Base-by-base conservation (phyloP, 2,329 filamentous ascomycete species). In the Sporothrix pseudoabietina region DNA sequence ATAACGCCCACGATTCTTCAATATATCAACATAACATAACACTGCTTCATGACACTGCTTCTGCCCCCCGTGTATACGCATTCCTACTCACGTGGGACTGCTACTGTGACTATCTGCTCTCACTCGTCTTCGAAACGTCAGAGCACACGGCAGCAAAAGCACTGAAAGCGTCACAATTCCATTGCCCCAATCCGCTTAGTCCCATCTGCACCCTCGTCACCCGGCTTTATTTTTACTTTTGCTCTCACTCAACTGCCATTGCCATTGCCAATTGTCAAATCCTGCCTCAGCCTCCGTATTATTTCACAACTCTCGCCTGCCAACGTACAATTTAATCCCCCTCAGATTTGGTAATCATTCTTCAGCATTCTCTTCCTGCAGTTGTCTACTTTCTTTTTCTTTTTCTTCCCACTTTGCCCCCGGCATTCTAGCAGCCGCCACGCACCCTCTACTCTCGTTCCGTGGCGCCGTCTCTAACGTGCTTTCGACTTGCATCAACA, bases 131-230 rank as follows among this genome's bases (percentile, higher is more conserved):
- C 59, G 4, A 35, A 47, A 47, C 39, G 63, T 57, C 72, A 73
- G 72, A 59, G 72, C 72, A 73, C 72, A 68, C 68, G 59, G 72
- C 72, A 59, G 35, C 35, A 35, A 35, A 35, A 35, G 35, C 49
- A 44, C 32, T 3, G 26, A 19, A 16, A n/a, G 30, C 63, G 65
- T 68, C 41, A 59, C 71, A 59, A 49, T 66, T 49, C 49, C 71
- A 73, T 69, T 57, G 22, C n/a, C 68, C 68, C 68, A 73, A 55
- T 57, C 10, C 68, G 72, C 30, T 52, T 71, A 71, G 72, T 68
- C 39, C 59, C 54, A 49, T 19, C 32, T 35, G 35, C 49, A 55
- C 19, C 52, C 16, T 32, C 54, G n/a, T 26, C 47, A 55, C 16
- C 44, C 69, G 30, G n/a, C 52, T 47, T 41, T 44, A 35, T 35